These are phyloP conservation scores for Actinidia chinensis DNA, from an alignment of 179 eudicot species.

Conservation along the genomic window DNA sequence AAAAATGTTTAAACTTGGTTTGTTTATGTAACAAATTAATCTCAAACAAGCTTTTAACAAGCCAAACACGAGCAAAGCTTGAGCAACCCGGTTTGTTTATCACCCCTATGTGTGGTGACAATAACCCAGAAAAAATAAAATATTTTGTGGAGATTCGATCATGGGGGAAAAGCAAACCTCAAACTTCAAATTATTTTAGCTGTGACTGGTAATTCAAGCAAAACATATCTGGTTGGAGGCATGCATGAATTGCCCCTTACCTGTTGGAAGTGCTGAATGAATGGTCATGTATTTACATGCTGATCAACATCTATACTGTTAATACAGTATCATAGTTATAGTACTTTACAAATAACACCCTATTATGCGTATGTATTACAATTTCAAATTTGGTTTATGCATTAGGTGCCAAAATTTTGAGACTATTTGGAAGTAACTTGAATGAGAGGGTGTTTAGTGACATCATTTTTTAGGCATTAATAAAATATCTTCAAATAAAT, in stretches of 20 bases:
- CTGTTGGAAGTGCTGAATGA: slow-evolving; percentile 18
- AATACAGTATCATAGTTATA: neutral
- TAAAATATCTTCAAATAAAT: neutral
- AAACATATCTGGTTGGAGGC: neutral
- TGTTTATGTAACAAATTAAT: too few relatives aligned
- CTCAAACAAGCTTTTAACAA: too few relatives aligned
- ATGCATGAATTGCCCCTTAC: neutral
- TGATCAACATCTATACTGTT: neutral
- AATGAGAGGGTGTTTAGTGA: neutral
- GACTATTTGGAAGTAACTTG: neutral
- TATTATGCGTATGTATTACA: neutral
- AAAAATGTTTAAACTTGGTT: neutral
- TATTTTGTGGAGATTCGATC: neutral
- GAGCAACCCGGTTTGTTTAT: too few relatives aligned
- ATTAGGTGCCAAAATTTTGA: neutral
- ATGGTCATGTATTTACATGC: slow-evolving; percentile 16
- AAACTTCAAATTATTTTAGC: neutral
- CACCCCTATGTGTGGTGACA: neutral
- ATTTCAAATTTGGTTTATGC: neutral
- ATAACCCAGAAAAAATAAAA: neutral
- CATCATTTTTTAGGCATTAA: neutral
- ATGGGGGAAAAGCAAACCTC: neutral
- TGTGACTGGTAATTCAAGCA: neutral
- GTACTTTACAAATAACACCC: neutral
- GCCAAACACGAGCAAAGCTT: too few relatives aligned